Base-by-base conservation (phyloP, 2,329 filamentous ascomycete species). In the Chaetomiaceae sp. region DNA sequence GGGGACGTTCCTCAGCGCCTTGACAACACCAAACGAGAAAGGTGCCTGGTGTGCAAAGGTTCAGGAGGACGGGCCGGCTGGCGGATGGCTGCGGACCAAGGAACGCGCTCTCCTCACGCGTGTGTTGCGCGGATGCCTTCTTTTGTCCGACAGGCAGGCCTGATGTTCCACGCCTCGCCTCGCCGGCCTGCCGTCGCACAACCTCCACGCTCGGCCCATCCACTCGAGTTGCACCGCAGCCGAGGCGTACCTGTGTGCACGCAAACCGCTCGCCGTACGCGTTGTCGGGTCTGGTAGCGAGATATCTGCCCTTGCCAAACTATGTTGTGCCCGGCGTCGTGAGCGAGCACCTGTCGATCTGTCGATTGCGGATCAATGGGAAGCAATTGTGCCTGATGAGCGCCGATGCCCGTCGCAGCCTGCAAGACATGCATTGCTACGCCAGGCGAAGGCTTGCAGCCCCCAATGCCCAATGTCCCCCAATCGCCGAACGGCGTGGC, bases 361-460 rank as follows among this genome's bases (percentile, higher is more conserved):
- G 38, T 26, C 24, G 32, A 36, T 41, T 26, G 17, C 38, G 38
- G 33, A 42, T 47, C 38, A 34, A 42, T 26, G 19, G 32, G 17
- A 30, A 30, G 44, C 27, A 32, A 36, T n/a, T 24, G 33, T 36
- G 37, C 37, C 38, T 47, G 38, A 17, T 27, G 19, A 32, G 18
- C 27, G 24, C 17, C 24, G 30, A 20, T 20, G 32, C n/a, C 10
- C 8, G 27, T 22, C 14, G 15, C 29, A n/a, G 10, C 26, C 43
- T 44, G 40, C 35, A 39, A 43, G 39, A 39, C 46, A 48, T 48
- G 46, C 40, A 30, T 47, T 22, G 30, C 12, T 6, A 12, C n/a
- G 12, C n/a, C 7, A 6, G 34, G 34, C 34, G 17, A 4, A 11
- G 18, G 9, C 15, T 6, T 19, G n/a, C n/a, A n/a, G n/a, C n/a